Base-by-base conservation (phyloP, 805 yeast species). In the Candida vaughaniae region DNA sequence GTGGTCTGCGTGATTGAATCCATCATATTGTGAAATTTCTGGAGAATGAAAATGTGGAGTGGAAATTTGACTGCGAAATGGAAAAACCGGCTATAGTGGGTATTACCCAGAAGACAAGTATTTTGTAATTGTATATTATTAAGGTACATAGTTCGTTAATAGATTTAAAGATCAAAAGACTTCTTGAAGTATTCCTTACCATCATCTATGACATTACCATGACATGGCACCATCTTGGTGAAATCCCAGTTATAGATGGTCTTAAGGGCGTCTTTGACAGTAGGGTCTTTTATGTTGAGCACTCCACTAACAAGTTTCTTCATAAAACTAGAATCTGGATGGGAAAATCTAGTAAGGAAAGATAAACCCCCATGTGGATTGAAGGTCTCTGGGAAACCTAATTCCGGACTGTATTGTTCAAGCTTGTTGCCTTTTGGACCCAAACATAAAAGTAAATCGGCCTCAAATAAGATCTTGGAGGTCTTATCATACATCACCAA, bases 401-500 rank as follows among this genome's bases (percentile, higher is more conserved):
- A 47, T 25, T 46, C 62, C 1, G 66, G 59, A 16, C 68, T 60
- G 48, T 55, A 73, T 47, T 75, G 81, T 38, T 67, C 71, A 45
- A 64, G 48, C 4, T 49, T 45, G n/a, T 55, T 46, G 9, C 69
- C 72, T 12, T 52, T 46, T 22, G 65, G 63, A 9, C 79, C 80
- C 44, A 80, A 61, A 52, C 80, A 78, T 60, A 82, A 75, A 22
- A 81, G 49, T 40, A 81, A 52, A 53, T 82, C 88, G 10, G 81
- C 88, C 47, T 72, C 78, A 42, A 75, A 64, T 14, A 82, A 49
- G 0, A 77, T 65, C 52, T 71, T 72, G 23, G 77, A 60, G 10
- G 55, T 53, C 29, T 61, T 64, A 50, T 77, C 77, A 51, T 54
- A 75, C 46, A 75, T 49, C 3, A 77, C 71, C 35, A 82, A 56